Evolutionary conservation across 1,284 basidiomycete genomes (phyloP), one percentile per base, ranked within the genome.

Genomic region (Schizopora paradoxa): DNA sequence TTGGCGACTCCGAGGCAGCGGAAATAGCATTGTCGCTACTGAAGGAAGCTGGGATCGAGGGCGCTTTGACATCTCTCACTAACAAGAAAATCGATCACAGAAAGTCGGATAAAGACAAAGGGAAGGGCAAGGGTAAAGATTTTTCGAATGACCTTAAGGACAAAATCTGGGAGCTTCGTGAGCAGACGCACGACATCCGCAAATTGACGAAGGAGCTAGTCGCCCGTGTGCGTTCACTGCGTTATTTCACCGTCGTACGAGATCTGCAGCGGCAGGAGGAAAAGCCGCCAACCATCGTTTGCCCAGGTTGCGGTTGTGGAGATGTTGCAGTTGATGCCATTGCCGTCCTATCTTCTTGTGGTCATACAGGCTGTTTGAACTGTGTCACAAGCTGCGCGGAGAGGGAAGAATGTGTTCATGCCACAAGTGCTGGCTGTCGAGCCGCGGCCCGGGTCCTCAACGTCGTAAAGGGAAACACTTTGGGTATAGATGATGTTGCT

Each of bases 221-320:
- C 19, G 91, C 88, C 25, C 85, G 91, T 40, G 80, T 91, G 32
- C 82, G 91, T 25, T 94, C 91, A 0, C 70, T 91, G 23, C 85
- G 91, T 31, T 95, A 91, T 68, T 95, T 95, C 67, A 87, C 79
- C 4, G 85, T 88, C 40, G 89, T 95, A 25, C 86, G 92, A 40
- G 87, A 92, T 58, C 70, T 93, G 31, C 91, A 95, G 61, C 84
- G 78, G 55, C 80, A 89, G 54, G 71, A 68, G 37, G 79, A 75
- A 40, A 66, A 59, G 31, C 79, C 76, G 6, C 69, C 74, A 1
- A 65, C 68, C n/a, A 69, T 86, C 23, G 63, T 71, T 11, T 90
- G 86, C 54, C 79, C 80, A 2, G 61, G 62, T 25, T 91, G 87
- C 54, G 66, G 66, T 25, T 70, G 73, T 33, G 67, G 74, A 37